Percentiles rank a stretch among this genome's conserved stretches.
phyloP scores from a whole-genome alignment of 441 rosid genomes.

The Kokia cookei region DNA sequence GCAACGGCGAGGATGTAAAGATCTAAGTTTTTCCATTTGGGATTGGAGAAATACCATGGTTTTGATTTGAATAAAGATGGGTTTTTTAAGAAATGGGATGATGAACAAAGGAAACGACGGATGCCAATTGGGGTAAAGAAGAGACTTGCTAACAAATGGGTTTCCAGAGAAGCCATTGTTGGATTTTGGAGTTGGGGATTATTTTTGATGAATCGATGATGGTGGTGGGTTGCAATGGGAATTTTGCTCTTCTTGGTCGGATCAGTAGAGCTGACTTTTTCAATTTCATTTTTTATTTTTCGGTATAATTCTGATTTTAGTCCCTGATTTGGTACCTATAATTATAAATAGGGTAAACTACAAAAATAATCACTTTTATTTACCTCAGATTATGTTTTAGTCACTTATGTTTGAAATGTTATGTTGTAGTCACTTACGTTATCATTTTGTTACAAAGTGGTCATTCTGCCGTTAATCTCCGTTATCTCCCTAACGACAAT shows the following conservation, averaged over 20 bases:
- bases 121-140: constrained; percentile 47
- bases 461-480: too few relatives aligned
- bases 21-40: constrained; percentile 42
- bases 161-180: constrained; percentile 40
- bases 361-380: too few relatives aligned
- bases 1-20: constrained; percentile 39
- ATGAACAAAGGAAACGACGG: constrained; percentile 43
- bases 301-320: too few relatives aligned
- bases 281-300: not conserved
- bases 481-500: too few relatives aligned
- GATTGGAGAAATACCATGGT: constrained; percentile 44
- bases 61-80: constrained; percentile 51
- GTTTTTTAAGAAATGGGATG: constrained; percentile 40
- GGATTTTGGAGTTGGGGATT: not conserved
- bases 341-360: too few relatives aligned
- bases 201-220: not conserved
- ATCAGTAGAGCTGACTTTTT: not conserved
- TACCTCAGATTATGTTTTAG: too few relatives aligned
- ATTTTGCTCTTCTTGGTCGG: not conserved
- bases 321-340: not conserved
- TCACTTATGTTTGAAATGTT: too few relatives aligned
- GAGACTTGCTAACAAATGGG: constrained; percentile 38
- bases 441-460: too few relatives aligned
- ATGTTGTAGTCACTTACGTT: too few relatives aligned
- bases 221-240: not conserved